A percentile compares a stretch with the other conserved stretches of the same genome.
Conservation (phyloP, 257 asterid species). For the Nicotiana undulata region DNA sequence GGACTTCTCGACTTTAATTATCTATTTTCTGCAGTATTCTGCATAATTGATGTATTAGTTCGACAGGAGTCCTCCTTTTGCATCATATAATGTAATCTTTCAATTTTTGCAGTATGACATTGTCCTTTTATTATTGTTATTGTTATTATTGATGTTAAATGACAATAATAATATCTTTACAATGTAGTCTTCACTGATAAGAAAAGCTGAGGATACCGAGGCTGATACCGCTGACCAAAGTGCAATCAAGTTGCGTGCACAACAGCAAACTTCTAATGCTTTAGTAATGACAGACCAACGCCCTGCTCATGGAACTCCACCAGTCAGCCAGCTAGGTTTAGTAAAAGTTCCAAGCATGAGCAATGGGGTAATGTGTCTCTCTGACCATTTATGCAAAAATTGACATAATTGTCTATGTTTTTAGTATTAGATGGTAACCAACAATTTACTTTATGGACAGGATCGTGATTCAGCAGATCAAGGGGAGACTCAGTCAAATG, state of each 20-base stretch:
- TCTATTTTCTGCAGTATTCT: not conserved
- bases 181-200: conserved; percentile 68
- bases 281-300: conserved; percentile 71
- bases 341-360: conserved; percentile 66
- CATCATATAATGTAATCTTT: not conserved
- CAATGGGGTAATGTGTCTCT: conserved; percentile 45
- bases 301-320: conserved; percentile 63
- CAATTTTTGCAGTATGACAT: not conserved
- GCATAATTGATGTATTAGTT: conserved; percentile 7
- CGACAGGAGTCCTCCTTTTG: conserved; percentile 3
- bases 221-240: conserved; percentile 98
- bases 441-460: conserved; percentile 26
- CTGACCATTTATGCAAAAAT: conserved; percentile 11
- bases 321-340: conserved; percentile 63
- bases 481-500: conserved; percentile 52
- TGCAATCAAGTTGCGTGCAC: conserved; percentile 84
- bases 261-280: conserved; percentile 81
- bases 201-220: conserved; percentile 82
- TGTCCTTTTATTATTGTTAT: not conserved
- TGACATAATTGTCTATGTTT: not conserved
- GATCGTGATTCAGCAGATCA: conserved; percentile 43
- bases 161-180: conserved; percentile 11
- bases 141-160: not conserved
- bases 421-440: not conserved
- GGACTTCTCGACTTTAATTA: conserved; percentile 7